phyloP scores from a whole-genome alignment of 176 grass and related monocot species.

The Avena insularis region DNA sequence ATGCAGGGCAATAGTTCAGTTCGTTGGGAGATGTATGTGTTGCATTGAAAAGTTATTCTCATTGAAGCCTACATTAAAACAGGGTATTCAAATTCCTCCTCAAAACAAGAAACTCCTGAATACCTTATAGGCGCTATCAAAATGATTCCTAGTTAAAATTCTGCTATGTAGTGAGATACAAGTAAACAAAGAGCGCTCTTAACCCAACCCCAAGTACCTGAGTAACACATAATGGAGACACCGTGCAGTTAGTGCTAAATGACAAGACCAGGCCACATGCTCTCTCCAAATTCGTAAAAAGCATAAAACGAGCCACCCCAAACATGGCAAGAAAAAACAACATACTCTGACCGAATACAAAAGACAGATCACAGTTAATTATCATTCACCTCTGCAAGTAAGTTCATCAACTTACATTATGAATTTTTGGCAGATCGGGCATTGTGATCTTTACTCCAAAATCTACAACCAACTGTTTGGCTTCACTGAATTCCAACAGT shows the following conservation, averaged over 20 bases:
- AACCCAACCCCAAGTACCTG: slow-evolving; percentile 27
- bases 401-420: background rate
- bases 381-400: background rate
- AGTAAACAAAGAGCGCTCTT: slow-evolving; percentile 29
- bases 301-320: background rate
- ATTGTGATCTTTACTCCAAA: background rate
- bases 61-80: background rate
- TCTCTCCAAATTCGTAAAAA: background rate
- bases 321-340: background rate
- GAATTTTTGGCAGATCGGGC: background rate
- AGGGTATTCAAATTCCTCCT: background rate
- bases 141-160: background rate
- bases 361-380: background rate
- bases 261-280: background rate
- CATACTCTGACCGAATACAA: background rate
- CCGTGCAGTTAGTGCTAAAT: background rate
- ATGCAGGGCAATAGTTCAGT: background rate
- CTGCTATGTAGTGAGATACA: background rate
- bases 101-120: no score
- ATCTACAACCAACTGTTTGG: background rate
- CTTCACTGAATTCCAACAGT: no score
- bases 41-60: background rate
- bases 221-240: slow-evolving; percentile 11
- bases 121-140: background rate
- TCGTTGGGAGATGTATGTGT: background rate